A percentile compares a stretch with the other conserved stretches of the same genome.
Evolutionary conservation across 139 green algal species (phyloP).

Genomic region (Spirogloea muscicola): DNA sequence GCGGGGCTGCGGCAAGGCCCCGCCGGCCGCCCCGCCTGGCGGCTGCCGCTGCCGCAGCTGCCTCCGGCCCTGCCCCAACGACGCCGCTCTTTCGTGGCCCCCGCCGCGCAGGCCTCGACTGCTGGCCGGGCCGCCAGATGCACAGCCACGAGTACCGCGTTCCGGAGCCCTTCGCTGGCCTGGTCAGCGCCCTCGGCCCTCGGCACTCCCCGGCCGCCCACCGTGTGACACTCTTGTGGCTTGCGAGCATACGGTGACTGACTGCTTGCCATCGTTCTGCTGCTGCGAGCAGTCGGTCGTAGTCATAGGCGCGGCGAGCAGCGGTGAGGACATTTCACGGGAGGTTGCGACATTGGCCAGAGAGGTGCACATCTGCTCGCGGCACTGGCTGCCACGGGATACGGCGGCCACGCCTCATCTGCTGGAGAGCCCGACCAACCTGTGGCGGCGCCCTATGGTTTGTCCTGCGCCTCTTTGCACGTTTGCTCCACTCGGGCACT

Average conservation of each 20-base stretch:
- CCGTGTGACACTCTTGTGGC: not conserved
- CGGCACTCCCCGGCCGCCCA: not conserved
- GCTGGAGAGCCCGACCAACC: not conserved
- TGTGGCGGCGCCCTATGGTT: conserved; percentile 35
- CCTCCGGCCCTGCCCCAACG: too few species aligned
- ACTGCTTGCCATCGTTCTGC: not conserved
- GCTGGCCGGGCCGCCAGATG: conserved; percentile 61
- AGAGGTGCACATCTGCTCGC: conserved; percentile 62
- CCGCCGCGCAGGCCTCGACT: conserved; percentile 21
- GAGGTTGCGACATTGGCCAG: conserved; percentile 56
- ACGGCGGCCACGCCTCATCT: not conserved
- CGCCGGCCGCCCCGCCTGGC: too few species aligned
- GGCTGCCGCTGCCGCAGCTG: not conserved
- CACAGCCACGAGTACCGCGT: conserved; percentile 69
- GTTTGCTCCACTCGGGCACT: not conserved
- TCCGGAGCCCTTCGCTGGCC: conserved; percentile 53
- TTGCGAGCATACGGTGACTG: not conserved
- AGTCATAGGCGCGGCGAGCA: conserved; percentile 57
- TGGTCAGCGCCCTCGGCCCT: conserved; percentile 3
- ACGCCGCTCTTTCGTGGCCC: too few species aligned
- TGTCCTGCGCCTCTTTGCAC: not conserved
- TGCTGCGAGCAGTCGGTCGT: conserved; percentile 50
- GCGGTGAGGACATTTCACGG: conserved; percentile 46
- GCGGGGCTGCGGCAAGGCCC: not conserved
- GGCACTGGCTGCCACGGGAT: conserved; percentile 44